Conservation (phyloP, 2,329 filamentous ascomycete species). For the Dactylonectria macrodidyma region DNA sequence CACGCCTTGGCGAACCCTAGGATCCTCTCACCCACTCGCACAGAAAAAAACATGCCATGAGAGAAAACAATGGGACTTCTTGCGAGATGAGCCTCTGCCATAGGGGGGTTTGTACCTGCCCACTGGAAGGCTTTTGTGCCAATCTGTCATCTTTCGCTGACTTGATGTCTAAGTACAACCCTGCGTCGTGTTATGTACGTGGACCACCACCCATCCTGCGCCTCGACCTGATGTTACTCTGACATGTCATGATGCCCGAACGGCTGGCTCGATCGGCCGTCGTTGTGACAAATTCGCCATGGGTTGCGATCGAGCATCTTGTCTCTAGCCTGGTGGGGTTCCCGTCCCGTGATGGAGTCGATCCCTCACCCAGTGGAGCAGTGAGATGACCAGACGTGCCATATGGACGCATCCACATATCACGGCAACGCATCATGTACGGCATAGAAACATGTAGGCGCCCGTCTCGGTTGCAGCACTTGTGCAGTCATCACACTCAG, state of each 20-base stretch:
- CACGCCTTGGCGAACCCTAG: constrained; percentile 18
- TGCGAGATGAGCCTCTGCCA: neutral
- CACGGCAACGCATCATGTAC: neutral
- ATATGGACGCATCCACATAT: neutral
- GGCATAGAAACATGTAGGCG: neutral
- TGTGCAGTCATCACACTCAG: too few relatives aligned
- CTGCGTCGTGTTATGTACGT: too few relatives aligned
- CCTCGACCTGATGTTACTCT: neutral
- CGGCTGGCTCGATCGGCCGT: constrained; percentile 19
- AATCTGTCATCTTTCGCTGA: constrained; percentile 4
- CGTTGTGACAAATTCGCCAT: neutral
- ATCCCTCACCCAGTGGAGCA: constrained; percentile 6
- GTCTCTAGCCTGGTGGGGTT: constrained; percentile 5
- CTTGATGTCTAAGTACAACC: neutral
- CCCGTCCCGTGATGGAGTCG: constrained; percentile 6
- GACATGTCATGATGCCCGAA: constrained; percentile 19
- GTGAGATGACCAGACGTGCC: neutral
- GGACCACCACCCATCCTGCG: neutral
- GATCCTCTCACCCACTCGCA: constrained; percentile 4
- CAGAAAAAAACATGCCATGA: neutral
- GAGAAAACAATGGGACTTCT: neutral
- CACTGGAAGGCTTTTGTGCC: neutral
- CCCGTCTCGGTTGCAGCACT: constrained; percentile 22
- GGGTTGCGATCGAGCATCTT: neutral
- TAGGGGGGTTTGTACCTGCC: neutral